Conservation (phyloP, 2,329 filamentous ascomycete species). For the Ceratocystis eucalypticola region DNA sequence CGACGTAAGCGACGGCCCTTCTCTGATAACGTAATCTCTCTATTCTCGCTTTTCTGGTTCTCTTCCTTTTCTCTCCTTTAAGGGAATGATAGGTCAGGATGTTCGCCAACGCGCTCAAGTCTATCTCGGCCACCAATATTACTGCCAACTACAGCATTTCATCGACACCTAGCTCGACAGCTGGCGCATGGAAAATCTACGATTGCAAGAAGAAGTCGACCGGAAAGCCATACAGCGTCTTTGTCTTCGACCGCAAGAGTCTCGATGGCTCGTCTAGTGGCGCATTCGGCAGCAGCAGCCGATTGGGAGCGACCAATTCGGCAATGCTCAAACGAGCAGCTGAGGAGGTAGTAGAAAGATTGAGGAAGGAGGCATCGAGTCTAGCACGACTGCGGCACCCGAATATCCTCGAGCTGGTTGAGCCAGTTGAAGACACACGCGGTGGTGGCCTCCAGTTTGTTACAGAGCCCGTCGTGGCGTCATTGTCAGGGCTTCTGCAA, state of each 20-base stretch:
- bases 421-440: conserved; percentile 89
- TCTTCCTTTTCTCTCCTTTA: neutral
- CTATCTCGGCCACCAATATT: conserved; percentile 82
- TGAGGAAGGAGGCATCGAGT: conserved; percentile 84
- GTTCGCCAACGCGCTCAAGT: conserved; percentile 90
- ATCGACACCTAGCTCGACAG: conserved; percentile 58
- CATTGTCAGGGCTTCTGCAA: conserved; percentile 64
- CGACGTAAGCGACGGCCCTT: neutral
- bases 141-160: conserved; percentile 79
- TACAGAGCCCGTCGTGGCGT: conserved; percentile 80
- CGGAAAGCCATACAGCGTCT: conserved; percentile 76
- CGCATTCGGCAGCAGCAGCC: conserved; percentile 28
- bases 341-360: conserved; percentile 78
- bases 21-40: neutral
- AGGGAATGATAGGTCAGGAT: conserved; percentile 37
- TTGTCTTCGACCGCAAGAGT: conserved; percentile 83
- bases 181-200: conserved; percentile 94
- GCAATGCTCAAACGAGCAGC: conserved; percentile 63
- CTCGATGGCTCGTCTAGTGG: conserved; percentile 46
- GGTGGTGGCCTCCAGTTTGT: conserved; percentile 90
- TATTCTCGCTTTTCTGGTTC: neutral
- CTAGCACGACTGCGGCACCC: conserved; percentile 82
- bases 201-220: conserved; percentile 95
- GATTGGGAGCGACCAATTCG: conserved; percentile 33
- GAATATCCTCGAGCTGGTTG: conserved; percentile 79